phyloP scores from a whole-genome alignment of 2,329 filamentous ascomycete genomes.

The Colletotrichum incanum region DNA sequence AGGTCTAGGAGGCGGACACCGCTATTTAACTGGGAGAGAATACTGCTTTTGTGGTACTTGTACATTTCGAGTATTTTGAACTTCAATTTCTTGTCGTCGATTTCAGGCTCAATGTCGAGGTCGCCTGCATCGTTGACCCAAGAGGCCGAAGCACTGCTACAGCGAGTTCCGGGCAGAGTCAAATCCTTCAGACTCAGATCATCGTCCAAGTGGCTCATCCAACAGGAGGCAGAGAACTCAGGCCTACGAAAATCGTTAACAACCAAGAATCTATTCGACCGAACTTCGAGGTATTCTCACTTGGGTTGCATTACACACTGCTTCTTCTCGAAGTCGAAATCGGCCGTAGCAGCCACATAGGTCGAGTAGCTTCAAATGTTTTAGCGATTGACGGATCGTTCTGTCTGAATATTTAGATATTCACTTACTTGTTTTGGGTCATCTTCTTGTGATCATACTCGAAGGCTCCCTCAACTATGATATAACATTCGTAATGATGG shows the following conservation, averaged over 20 bases:
- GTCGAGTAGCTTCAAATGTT: neutral
- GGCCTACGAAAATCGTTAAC: neutral
- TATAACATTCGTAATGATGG: neutral
- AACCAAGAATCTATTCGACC: too few relatives aligned
- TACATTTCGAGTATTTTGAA: conserved; percentile 4
- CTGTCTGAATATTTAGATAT: neutral
- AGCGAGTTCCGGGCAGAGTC: conserved; percentile 20
- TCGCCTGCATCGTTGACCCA: conserved; percentile 6
- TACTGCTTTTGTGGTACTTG: conserved; percentile 9
- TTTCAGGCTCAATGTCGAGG: neutral
- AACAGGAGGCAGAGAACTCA: conserved; percentile 5
- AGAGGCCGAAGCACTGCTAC: conserved; percentile 14
- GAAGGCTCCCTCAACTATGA: conserved; percentile 9
- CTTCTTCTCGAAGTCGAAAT: conserved; percentile 8
- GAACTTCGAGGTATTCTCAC: neutral
- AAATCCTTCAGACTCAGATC: neutral
- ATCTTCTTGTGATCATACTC: neutral
- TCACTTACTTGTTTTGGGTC: neutral
- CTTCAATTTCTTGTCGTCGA: neutral
- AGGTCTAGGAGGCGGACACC: conserved; percentile 25
- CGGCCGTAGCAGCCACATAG: neutral
- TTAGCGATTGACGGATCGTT: neutral
- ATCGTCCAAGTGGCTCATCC: conserved; percentile 20
- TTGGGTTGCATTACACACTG: neutral
- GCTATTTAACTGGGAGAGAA: conserved; percentile 2